Conservation (phyloP, 2,329 filamentous ascomycete genomes). For the Trichophyton benhamiae region DNA sequence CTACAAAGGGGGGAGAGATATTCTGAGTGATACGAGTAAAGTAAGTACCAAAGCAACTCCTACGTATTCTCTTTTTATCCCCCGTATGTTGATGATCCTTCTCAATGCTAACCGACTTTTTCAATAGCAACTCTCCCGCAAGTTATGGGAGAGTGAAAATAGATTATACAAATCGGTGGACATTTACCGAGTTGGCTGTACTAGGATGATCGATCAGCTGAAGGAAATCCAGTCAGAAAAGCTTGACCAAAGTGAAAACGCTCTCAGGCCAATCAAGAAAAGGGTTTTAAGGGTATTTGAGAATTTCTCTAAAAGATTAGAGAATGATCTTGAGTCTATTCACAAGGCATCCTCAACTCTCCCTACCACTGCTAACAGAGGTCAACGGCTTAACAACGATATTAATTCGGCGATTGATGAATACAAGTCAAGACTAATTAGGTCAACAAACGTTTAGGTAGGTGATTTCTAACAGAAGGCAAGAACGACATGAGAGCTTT, state of each 20-base stretch:
- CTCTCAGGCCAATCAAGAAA: conserved; percentile 20
- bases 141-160: conserved; percentile 38
- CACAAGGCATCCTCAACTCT: background rate
- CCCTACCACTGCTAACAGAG: background rate
- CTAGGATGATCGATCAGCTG: conserved; percentile 33
- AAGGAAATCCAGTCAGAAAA: conserved; percentile 29
- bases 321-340: conserved; percentile 16
- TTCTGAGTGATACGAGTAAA: conserved; percentile 20
- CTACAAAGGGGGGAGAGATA: conserved; percentile 12
- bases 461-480: background rate
- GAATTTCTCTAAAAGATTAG: conserved; percentile 21
- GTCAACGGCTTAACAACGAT: background rate
- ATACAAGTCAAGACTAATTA: background rate
- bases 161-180: conserved; percentile 33
- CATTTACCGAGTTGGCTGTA: conserved; percentile 33
- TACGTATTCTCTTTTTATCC: background rate
- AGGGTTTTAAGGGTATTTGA: conserved; percentile 22
- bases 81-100: background rate
- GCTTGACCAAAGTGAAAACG: conserved; percentile 22
- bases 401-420: background rate
- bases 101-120: background rate
- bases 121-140: conserved; percentile 30
- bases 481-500: background rate
- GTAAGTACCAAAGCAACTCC: conserved; percentile 15
- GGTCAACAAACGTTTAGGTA: background rate